Evolutionary conservation across 805 yeast species (phyloP), one percentile per base, ranked within the genome.

Genomic region (Yamadazyma laniorum): DNA sequence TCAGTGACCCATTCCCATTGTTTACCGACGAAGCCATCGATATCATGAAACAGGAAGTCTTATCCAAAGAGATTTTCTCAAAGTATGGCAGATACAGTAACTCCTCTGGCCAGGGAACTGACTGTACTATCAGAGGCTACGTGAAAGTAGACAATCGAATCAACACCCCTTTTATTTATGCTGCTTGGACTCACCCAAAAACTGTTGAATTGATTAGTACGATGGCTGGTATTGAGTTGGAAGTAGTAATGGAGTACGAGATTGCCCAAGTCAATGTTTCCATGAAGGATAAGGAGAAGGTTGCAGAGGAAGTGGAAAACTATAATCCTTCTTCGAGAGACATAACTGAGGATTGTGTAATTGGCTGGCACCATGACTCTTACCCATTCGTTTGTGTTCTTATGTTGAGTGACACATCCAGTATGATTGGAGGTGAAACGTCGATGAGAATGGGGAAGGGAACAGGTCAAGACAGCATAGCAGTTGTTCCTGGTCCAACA

Each of bases 311-410:
- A 37, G 13, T 40, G n/a, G 26, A 16, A 5, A 11, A 21, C 3
- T 18, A 32, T 16, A 26, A 30, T 18, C 19, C 14, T 4, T 40
- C 56, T 9, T 29, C 43, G 3, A 27, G 44, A 35, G 42, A 50
- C 5, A 37, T 45, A 27, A 51, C 48, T 2, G 52, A 56, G 15
- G 77, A 78, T 9, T 81, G 79, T 16, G 67, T 77, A 29, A 80
- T 77, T 25, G 75, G 77, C 21, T 79, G 85, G 85, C 84, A 79
- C 61, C 55, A 63, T 37, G 85, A 79, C 52, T 70, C 79, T n/a
- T 77, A 76, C 39, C 83, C 82, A 12, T 77, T 76, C 52, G 83
- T 78, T 14, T 79, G 82, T 56, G 84, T 79, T 12, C 63, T 78
- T 43, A 79, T 79, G 85, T 52, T 79, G 31, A 71, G 78, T 21